Evolutionary conservation across 2,329 filamentous ascomycete genomes (phyloP), one percentile per base, ranked within the genome.

Genomic region (Epichloe bromicola): DNA sequence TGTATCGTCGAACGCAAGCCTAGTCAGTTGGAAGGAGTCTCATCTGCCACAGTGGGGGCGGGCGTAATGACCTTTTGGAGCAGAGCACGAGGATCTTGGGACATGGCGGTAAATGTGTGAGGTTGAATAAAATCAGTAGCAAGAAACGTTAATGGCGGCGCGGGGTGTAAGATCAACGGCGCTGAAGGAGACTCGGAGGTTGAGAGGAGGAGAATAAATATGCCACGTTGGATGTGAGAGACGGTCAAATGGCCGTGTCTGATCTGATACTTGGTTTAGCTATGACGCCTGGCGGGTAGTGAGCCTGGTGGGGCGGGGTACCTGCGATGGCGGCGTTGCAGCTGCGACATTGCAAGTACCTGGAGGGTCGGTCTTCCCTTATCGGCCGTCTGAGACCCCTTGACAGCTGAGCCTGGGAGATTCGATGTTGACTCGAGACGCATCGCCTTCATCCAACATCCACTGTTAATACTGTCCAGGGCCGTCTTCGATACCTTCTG

Each of bases 61-160:
- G 57, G 56, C 53, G 58, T 14, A 54, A 51, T 52, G 50, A 88
- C 86, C 78, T 89, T 88, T 69, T 89, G 85, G 46, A 91, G 74
- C 52, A 93, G 74, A 57, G 81, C 83, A 65, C 84, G 81, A 55
- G 86, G 86, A 67, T 91, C 86, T 74, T 85, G 81, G 56, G 83
- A 74, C 84, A 89, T 89, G 61, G 34, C 59, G 55, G 51, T 40
- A 14, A 30, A 45, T 26, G 19, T 39, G 5, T n/a, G 30, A 34
- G 54, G 47, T n/a, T 15, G 33, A 47, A 48, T 55, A 14, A 39
- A 14, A 34, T n/a, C 40, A 42, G 19, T 34, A 52, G 51, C 48
- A 15, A 39, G 17, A 41, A 39, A 44, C 40, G 23, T 42, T 39
- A 4, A 17, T 26, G 30, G 47, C n/a, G 12, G n/a, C 26, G 26